Base-by-base conservation (phyloP, 176 grass and related monocot genomes). In the Triticum turgidum region DNA sequence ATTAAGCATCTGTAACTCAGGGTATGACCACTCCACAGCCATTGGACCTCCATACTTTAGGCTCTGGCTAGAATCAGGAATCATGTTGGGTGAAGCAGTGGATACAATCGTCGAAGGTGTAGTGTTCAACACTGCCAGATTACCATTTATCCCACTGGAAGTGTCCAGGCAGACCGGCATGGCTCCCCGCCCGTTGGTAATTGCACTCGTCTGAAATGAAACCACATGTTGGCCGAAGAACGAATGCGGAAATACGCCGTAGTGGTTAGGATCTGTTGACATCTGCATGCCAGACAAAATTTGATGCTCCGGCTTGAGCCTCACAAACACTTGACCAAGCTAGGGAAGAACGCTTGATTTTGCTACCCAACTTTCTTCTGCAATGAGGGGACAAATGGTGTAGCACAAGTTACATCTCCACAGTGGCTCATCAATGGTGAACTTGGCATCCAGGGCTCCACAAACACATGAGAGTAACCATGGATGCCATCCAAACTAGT, bases 181-280 rank as follows among this genome's bases (percentile, higher is more conserved):
- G 21, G 80, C 69, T 52, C 64, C 92, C n/a, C 64, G 56, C 78
- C 80, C 78, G 62, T 73, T 92, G 64, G 90, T 86, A 82, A 89
- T 14, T 78, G 89, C 59, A 34, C 87, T 82, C 5, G 89, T 80
- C 78, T 99, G 97, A 93, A 99, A 97, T 4, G 94, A 99, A 91
- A 99, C 94, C 62, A 97, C 85, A 82, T 89, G 94, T 79, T 99
- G 94, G 66, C 93, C 87, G 78, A 76, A 90, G 76, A 93, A 91
- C 21, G 92, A 87, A 56, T 91, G 89, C 11, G 92, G 87, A 87
- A 99, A 94, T 63, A 77, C 65, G 39, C 87, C 91, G 73, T 81
- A 97, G 71, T 94, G 74, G 83, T 92, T 97, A 72, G 83, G 87
- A 89, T 97, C 87, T 77, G 83, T 90, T 80, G 89, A 90, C 92